Percentiles rank a stretch among this genome's conserved stretches.
Conservation (phyloP, 2,329 filamentous ascomycete species). For the Neonectria faginata region DNA sequence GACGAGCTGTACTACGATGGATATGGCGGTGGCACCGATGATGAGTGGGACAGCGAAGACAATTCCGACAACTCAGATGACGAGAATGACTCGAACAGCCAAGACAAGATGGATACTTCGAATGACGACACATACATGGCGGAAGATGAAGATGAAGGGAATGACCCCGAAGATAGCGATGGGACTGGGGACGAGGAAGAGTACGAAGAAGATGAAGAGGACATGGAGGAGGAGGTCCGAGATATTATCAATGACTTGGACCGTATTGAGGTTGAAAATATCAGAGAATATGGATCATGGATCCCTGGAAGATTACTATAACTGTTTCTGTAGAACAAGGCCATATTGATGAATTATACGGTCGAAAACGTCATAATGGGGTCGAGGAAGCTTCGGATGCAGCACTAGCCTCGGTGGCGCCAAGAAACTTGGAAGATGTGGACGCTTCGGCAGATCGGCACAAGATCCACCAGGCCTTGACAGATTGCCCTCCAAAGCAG, state of each 20-base stretch:
- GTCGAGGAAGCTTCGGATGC: neutral
- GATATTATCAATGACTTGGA: neutral
- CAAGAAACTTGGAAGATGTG: neutral
- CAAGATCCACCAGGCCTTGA: neutral
- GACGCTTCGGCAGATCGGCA: neutral
- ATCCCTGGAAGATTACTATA: too few species aligned
- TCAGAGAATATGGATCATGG: too few species aligned
- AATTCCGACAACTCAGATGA: neutral
- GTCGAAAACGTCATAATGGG: neutral
- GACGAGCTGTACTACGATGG: neutral
- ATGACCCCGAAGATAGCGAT: too few species aligned
- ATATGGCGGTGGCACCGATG: neutral
- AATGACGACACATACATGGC: neutral
- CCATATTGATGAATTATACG: too few species aligned
- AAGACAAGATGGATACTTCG: too few species aligned
- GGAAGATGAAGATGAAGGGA: neutral
- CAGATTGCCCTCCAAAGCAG: neutral
- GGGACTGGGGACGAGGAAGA: neutral
- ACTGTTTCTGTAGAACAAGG: too few species aligned
- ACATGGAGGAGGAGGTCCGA: neutral
- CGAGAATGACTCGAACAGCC: too few species aligned
- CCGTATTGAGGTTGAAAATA: too few species aligned
- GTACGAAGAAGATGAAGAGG: neutral
- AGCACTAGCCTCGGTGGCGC: neutral
- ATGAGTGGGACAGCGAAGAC: neutral